Evolutionary conservation across 768 basidiomycete genomes (phyloP), one percentile per base, ranked within the genome.

Genomic region (Hygrophorus russula): DNA sequence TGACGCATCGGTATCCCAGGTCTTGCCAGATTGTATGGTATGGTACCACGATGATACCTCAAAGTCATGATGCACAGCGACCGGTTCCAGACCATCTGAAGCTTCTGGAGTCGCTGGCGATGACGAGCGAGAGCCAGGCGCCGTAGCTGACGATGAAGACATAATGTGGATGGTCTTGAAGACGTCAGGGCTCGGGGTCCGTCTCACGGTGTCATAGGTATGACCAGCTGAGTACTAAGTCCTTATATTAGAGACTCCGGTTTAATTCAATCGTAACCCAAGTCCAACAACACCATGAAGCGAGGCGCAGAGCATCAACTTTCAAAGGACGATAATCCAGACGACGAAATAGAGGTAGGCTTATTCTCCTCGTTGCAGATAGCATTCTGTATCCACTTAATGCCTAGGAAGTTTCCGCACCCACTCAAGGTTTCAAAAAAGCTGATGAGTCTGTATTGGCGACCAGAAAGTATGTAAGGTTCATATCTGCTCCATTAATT

Each of bases 271-370:
- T 7, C 19, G 31, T 41, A 27, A 40, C 27, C 24, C 18, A 14
- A 30, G 39, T 10, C 38, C 11, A 41, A 36, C 24, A 40, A 46
- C 37, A 45, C 32, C 48, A 80, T 86, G 81, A 88, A 88, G 62
- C 74, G 85, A 57, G 72, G 69, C 44, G 85, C 85, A 56, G 85
- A 87, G 41, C 73, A 62, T 47, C 81, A 89, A 52, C 55, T 89
- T 28, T 67, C 70, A 9, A 84, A 76, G 52, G 80, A 79, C 46
- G 67, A 62, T 19, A 54, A 39, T 14, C 68, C 65, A 18, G 70
- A 77, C 40, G 63, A 63, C 13, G 62, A 59, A 13, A 65, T 66
- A 4, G 59, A 59, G 9, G 53, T 60, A n/a, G 53, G 63, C 57
- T 60, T 64, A 12, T 19, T 53, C n/a, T 24, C 2, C 39, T 0